Evolutionary conservation across 805 yeast species (phyloP).

Genomic region (Candida lessepsii): DNA sequence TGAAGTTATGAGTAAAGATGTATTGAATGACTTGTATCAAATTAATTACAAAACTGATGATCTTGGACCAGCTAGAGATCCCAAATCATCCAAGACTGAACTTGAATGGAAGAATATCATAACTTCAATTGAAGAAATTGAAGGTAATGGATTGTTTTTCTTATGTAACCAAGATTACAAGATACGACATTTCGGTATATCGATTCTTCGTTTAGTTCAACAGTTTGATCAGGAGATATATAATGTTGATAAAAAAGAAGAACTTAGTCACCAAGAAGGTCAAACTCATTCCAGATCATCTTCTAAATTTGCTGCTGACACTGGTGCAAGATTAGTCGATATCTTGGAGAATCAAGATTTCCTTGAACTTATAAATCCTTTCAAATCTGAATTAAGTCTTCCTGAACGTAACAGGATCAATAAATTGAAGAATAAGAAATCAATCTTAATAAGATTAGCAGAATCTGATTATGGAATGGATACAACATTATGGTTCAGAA

Average conservation of each 20-base stretch:
- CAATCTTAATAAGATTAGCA: slow-evolving; percentile 71
- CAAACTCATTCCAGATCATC: slow-evolving; percentile 53
- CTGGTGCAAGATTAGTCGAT: slow-evolving; percentile 74
- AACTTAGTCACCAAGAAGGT: background rate
- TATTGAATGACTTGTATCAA: slow-evolving; percentile 42
- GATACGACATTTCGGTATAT: slow-evolving; percentile 71
- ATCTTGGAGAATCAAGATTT: slow-evolving; percentile 72
- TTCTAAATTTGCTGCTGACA: slow-evolving; percentile 73
- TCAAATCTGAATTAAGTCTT: slow-evolving; percentile 54
- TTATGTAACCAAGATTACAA: slow-evolving; percentile 82
- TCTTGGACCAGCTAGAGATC: slow-evolving; percentile 13
- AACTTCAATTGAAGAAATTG: slow-evolving; percentile 89
- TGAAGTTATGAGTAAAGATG: slow-evolving; percentile 37
- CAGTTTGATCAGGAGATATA: slow-evolving; percentile 83
- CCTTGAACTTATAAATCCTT: slow-evolving; percentile 54
- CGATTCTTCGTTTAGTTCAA: slow-evolving; percentile 74
- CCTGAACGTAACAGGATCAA: slow-evolving; percentile 76
- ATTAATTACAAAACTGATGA: slow-evolving; percentile 45
- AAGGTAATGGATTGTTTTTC: slow-evolving; percentile 92
- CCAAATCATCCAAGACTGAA: slow-evolving; percentile 35
- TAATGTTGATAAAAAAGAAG: slow-evolving; percentile 38
- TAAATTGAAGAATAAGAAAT: slow-evolving; percentile 62
- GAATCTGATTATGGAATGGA: slow-evolving; percentile 95
- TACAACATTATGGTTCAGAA: slow-evolving; percentile 92
- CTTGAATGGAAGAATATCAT: slow-evolving; percentile 75